Conservation (phyloP, 306 rosid genomes). For the Trichosanthes cucumerina region DNA sequence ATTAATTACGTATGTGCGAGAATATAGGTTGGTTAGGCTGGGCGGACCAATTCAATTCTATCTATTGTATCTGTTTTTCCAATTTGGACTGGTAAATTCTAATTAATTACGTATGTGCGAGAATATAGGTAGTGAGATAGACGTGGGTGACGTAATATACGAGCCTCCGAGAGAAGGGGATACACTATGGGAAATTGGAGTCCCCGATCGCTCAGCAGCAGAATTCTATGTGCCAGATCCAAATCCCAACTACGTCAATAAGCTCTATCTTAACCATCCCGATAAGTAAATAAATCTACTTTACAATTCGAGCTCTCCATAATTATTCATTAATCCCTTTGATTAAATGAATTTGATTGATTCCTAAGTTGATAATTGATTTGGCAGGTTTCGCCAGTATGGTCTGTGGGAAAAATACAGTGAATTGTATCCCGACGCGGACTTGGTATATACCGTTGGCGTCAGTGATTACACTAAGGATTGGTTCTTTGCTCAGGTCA, state of each 20-base stretch:
- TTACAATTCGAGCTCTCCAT: background rate
- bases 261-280: conserved; percentile 65
- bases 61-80: background rate
- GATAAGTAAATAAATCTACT: conserved; percentile 39
- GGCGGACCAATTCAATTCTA: background rate
- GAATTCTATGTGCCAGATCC: conserved; percentile 87
- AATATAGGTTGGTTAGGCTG: no score
- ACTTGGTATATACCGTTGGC: conserved; percentile 34
- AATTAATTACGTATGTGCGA: background rate
- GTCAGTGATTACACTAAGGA: conserved; percentile 34
- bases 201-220: conserved; percentile 82
- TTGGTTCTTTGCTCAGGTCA: conserved; percentile 47
- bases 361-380: background rate
- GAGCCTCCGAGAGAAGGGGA: conserved; percentile 89
- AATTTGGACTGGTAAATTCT: background rate
- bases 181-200: conserved; percentile 95
- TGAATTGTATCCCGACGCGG: conserved; percentile 28
- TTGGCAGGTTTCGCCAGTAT: conserved; percentile 37
- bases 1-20: no score
- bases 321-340: background rate
- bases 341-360: background rate
- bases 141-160: conserved; percentile 48
- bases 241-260: conserved; percentile 63
- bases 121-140: conserved; percentile 38
- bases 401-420: conserved; percentile 48